Evolutionary conservation across 495 filamentous ascomycete genomes (phyloP).

Genomic region (Schizothecium vesticola): DNA sequence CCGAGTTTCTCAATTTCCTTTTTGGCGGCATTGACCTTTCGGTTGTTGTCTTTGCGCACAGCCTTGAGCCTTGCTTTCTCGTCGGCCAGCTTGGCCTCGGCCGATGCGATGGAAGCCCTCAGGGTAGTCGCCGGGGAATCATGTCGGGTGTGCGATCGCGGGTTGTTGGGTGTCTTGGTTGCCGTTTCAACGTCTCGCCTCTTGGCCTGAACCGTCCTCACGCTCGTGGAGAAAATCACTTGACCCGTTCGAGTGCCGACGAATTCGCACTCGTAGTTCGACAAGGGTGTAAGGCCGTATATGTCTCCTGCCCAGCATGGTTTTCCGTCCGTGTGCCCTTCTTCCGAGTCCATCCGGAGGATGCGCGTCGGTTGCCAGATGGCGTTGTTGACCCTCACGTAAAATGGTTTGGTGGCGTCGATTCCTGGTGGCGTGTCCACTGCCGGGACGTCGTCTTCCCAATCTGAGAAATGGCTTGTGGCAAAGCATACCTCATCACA

Average conservation of each 20-base stretch:
- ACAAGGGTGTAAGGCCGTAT: slow-evolving; percentile 78
- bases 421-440: slow-evolving; percentile 37
- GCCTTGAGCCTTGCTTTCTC: slow-evolving; percentile 69
- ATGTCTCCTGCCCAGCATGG: slow-evolving; percentile 74
- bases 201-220: slow-evolving; percentile 71
- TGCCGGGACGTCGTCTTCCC: slow-evolving; percentile 15
- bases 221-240: slow-evolving; percentile 69
- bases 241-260: slow-evolving; percentile 66
- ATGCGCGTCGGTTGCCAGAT: slow-evolving; percentile 82
- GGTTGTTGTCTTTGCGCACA: slow-evolving; percentile 73
- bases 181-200: slow-evolving; percentile 55
- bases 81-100: slow-evolving; percentile 72
- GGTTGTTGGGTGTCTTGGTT: slow-evolving; percentile 37
- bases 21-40: slow-evolving; percentile 59
- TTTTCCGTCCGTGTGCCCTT: slow-evolving; percentile 41
- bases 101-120: slow-evolving; percentile 76
- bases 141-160: slow-evolving; percentile 60
- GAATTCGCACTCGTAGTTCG: slow-evolving; percentile 82
- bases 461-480: slow-evolving; percentile 58
- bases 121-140: slow-evolving; percentile 87
- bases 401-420: slow-evolving; percentile 70
- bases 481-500: slow-evolving; percentile 78
- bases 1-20: slow-evolving; percentile 77
- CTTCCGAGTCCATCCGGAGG: slow-evolving; percentile 50
- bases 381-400: slow-evolving; percentile 81